Evolutionary conservation across 2,329 filamentous ascomycete species (phyloP), one percentile per base, ranked within the genome.

Genomic region (Pseudogymnoascus sp.): DNA sequence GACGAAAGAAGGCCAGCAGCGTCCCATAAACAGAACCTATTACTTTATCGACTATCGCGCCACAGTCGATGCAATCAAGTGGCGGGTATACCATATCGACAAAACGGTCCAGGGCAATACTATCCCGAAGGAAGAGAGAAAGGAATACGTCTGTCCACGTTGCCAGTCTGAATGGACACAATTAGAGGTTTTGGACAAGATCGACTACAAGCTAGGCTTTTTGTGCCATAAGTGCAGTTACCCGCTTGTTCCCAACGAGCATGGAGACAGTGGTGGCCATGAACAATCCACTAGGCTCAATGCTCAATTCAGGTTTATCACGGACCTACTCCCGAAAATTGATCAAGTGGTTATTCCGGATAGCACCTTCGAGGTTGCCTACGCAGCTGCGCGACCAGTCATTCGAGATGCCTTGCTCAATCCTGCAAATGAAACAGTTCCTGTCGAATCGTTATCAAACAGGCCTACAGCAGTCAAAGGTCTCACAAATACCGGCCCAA

Each of bases 11-110:
- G 91, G 90, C 60, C 90, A 92, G 64, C 88, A 89, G 63, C 87
- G 92, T 60, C 89, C 91, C 4, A 87, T 89, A 67, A 92, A 89
- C 72, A 85, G 91, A 70, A 96, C 93, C 66, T 99, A 96, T 81
- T 99, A 96, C 78, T 99, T 91, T 76, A 93, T 99, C 73, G 92
- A 97, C 73, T 95, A 95, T 71, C 91, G 94, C 64, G 89, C 91
- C 63, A 91, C 93, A 36, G 91, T 99, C 71, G 94, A 99, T 76
- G 91, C 91, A 58, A 95, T 96, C 77, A 99, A 99, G 75, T 99
- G 90, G 83, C 88, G 91, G 66, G 86, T 96, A 60, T 92, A 93
- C 72, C 88, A 88, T 62, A 85, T 97, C 68, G 92, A 92, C 68
- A 92, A 93, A 73, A 86, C 89, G 62, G 91, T 97, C 64, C 92